Evolutionary conservation across 2,329 filamentous ascomycete species (phyloP), one percentile per base, ranked within the genome.

Genomic region (Teratosphaeria destructans): DNA sequence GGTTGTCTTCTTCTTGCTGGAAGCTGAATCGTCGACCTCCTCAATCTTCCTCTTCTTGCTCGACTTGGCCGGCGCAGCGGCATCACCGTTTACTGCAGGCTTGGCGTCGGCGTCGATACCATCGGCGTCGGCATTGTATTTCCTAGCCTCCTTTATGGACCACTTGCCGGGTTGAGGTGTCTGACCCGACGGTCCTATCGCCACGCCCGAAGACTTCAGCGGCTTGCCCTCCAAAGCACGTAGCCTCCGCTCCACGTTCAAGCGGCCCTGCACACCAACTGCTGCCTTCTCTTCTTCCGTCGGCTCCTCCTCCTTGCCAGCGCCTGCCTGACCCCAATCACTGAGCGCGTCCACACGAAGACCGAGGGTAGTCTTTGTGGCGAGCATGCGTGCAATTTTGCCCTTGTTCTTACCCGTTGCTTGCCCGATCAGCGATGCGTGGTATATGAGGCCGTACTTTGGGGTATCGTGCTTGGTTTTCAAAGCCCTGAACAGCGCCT

Each of bases 381-480:
- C 89, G 62, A 99, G 83, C 81, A 96, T 91, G 82, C 94, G 90
- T 52, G 94, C 94, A 72, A 99, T 96, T 82, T 99, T 99, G 70
- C 94, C 94, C 86, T 99, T 99, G 82, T 97, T 97, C 81, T 90
- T 93, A 70, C 94, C 94, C 23, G 90, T 95, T 34, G 94, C 94
- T 79, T 99, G 94, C 53, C 94, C 95, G 65, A 99, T 95, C 54
- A 99, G 84, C 32, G 90, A 94, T 55, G 89, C 88, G 76, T 95
- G 89, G 78, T 94, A 95, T 74, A 95, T 90, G 65, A 95, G 82
- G 82, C 94, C 94, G 71, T 97, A 99, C 78, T 97, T 99, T 72
- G 94, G 94, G 47, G 94, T 99, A 72, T 96, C 91, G 76, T 97
- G 93, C 83, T 99, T 97, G 56, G 94, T 99, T 85, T 99, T 99